phyloP scores from a whole-genome alignment of 352 stramenopile species.

The Bremia lactucae region DNA sequence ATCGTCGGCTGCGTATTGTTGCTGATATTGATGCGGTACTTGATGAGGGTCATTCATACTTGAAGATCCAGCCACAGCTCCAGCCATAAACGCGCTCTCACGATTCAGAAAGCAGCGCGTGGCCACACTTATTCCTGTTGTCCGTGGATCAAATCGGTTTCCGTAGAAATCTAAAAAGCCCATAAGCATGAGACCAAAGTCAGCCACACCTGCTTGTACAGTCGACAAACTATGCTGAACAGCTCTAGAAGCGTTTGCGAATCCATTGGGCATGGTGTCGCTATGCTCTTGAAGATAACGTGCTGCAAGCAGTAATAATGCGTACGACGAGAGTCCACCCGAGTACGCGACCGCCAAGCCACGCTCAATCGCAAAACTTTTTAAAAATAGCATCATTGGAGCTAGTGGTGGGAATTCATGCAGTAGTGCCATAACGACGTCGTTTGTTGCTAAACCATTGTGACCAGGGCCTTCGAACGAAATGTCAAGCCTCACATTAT shows the following conservation, averaged over 20 bases:
- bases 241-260: constrained; percentile 46
- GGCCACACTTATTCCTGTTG: constrained; percentile 84
- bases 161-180: constrained; percentile 97
- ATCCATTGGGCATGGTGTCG: constrained; percentile 52
- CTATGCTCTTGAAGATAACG: constrained; percentile 87
- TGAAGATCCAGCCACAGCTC: constrained; percentile 4
- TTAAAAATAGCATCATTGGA: constrained; percentile 95
- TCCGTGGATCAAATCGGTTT: constrained; percentile 87
- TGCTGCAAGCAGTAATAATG: constrained; percentile 91
- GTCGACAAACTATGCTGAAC: constrained; percentile 48
- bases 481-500: constrained; percentile 89
- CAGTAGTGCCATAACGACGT: constrained; percentile 87
- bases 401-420: constrained; percentile 90
- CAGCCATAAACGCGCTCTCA: constrained; percentile 38
- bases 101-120: constrained; percentile 75
- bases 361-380: constrained; percentile 89
- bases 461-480: constrained; percentile 94
- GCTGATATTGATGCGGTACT: constrained; percentile 34
- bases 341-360: constrained; percentile 93
- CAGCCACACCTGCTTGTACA: constrained; percentile 51
- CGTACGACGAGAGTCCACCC: constrained; percentile 93
- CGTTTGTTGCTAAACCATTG: constrained; percentile 92
- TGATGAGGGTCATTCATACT: constrained; percentile 24
- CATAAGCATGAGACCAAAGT: constrained; percentile 93
- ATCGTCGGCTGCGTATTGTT: constrained; percentile 36